Conservation (phyloP, 495 filamentous ascomycete species). For the Talaromyces wortmannii region DNA sequence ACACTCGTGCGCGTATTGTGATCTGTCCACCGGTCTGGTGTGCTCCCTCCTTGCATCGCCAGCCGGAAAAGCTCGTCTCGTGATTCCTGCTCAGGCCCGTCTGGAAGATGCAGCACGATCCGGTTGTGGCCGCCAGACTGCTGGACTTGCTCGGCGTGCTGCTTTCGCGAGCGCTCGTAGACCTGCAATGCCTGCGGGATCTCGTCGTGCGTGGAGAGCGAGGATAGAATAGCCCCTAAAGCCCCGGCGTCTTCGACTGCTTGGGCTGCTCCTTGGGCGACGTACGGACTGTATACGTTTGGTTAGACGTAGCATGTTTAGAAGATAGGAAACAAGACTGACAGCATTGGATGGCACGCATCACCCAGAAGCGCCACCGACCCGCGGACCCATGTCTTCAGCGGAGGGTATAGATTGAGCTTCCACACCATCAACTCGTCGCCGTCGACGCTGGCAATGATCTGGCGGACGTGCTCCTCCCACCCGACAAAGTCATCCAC, state of each 20-base stretch:
- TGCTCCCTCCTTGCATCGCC: constrained; percentile 25
- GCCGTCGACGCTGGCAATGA: constrained; percentile 33
- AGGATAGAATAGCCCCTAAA: constrained; percentile 37
- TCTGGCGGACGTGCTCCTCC: constrained; percentile 25
- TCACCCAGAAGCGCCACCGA: constrained; percentile 60
- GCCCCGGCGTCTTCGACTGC: constrained; percentile 51
- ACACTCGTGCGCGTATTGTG: constrained; percentile 37
- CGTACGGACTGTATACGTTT: constrained; percentile 21
- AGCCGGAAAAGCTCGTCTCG: constrained; percentile 38
- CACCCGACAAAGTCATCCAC: constrained; percentile 32
- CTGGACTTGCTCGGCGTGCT: constrained; percentile 43
- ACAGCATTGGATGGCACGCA: constrained; percentile 62
- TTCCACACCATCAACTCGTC: constrained; percentile 59
- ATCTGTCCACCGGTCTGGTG: constrained; percentile 44
- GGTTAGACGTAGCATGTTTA: not conserved
- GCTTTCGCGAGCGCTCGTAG: constrained; percentile 43
- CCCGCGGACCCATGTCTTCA: constrained; percentile 50
- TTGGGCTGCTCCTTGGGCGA: constrained; percentile 46
- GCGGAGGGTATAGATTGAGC: constrained; percentile 47
- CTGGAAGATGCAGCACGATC: constrained; percentile 44
- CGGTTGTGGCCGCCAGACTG: constrained; percentile 43
- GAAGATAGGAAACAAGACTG: constrained; percentile 5
- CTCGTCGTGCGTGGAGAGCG: constrained; percentile 27
- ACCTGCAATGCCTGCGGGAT: constrained; percentile 33
- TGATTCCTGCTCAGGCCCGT: constrained; percentile 44